Base-by-base conservation (phyloP, 163 green algal genomes). In the Coccomyxa subellipsoidea region DNA sequence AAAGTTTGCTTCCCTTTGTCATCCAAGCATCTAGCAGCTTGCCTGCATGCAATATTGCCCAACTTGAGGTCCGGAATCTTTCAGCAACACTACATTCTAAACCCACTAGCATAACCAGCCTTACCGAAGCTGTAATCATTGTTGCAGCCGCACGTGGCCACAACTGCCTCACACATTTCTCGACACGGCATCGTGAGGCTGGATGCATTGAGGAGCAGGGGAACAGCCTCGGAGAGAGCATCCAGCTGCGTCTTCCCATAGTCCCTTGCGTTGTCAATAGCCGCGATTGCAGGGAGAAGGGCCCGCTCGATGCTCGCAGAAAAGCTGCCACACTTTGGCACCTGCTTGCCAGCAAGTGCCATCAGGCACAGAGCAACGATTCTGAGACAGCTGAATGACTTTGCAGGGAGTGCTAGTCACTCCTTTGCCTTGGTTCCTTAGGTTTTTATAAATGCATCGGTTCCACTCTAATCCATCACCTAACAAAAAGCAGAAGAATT, bases 111-210 rank as follows among this genome's bases (percentile, higher is more conserved):
- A n/a, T n/a, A n/a, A n/a, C n/a, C n/a, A n/a, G n/a, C n/a, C n/a
- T n/a, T n/a, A 27, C 47, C 47, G 23, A 59, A 77, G 7, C 36
- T 82, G 39, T 38, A 38, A 23, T 85, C n/a, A 35, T 80, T 78
- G 23, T 76, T 72, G 47, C 82, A 85, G 69, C 69, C 35, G 39
- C 82, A 85, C n/a, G 76, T 85, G 8, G 21, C 34, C 25, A 80
- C 54, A 54, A 85, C 66, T 25, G 81, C 76, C 53, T 86, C 76
- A 35, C 83, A 86, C 83, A 86, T 86, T 31, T 83, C 83, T 23
- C 77, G 66, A 47, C 83, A 86, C 10, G 83, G 78, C 77, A 86
- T 80, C 23, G 78, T 80, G 39, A 81, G 80, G 78, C 78, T 84
- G 40, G 79, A 80, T 25, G 78, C 78, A 27, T 82, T 39, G 12